Evolutionary conservation across 2,329 filamentous ascomycete species (phyloP).

Genomic region (Geosmithia flava): DNA sequence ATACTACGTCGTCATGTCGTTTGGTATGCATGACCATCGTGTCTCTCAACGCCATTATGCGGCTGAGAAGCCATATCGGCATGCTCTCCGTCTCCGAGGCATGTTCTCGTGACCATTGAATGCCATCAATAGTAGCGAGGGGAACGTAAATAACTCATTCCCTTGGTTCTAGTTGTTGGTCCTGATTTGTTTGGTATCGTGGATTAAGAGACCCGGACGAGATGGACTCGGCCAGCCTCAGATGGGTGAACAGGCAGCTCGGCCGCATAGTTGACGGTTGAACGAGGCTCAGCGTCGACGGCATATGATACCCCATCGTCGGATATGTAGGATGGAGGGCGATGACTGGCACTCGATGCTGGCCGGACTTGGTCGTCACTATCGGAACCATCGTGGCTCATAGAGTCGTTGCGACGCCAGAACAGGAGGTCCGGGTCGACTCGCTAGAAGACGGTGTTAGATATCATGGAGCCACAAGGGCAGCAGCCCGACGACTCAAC

Average conservation of each 20-base stretch:
- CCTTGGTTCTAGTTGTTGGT: neutral
- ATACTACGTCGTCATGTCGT: no score
- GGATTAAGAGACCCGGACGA: neutral
- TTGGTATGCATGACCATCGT: no score
- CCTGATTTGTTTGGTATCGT: neutral
- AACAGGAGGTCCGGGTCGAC: conserved; percentile 72
- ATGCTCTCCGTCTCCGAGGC: no score
- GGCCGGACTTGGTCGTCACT: conserved; percentile 7
- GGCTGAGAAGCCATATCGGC: no score
- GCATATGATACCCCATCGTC: conserved; percentile 67
- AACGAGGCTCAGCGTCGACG: conserved; percentile 51
- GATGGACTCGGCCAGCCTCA: conserved; percentile 15
- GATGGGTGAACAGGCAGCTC: conserved; percentile 35
- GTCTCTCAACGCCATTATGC: no score
- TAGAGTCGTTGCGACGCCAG: conserved; percentile 55
- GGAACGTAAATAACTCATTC: no score
- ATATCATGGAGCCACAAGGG: neutral
- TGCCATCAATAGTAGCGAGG: no score
- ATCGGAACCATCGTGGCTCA: neutral
- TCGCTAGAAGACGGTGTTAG: conserved; percentile 29
- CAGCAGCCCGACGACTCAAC: neutral
- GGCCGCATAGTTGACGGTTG: conserved; percentile 34
- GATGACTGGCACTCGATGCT: conserved; percentile 14
- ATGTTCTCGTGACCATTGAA: no score
- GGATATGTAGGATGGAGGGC: conserved; percentile 65